Percentiles rank a stretch among this genome's conserved stretches.
Evolutionary conservation across 805 yeast species (phyloP).

Genomic region (Nakazawaea peltata): DNA sequence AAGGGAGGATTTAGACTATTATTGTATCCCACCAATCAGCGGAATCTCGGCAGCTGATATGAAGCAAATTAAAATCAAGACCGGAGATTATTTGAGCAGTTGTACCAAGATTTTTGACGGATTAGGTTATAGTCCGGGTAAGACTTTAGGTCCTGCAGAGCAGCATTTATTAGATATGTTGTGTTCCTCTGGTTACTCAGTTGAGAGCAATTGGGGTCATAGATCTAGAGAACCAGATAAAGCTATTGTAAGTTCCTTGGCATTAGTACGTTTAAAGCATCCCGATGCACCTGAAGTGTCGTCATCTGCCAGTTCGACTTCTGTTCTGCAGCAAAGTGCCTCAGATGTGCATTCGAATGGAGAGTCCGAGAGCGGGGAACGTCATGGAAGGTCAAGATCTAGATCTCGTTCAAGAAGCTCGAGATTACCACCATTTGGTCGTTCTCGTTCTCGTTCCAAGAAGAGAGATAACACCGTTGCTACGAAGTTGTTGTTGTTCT

Average conservation of each 20-base stretch:
- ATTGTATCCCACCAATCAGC: constrained; percentile 71
- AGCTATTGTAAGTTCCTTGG: constrained; percentile 79
- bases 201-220: constrained; percentile 75
- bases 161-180: constrained; percentile 93
- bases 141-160: constrained; percentile 78
- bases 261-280: constrained; percentile 52
- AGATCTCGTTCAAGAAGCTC: constrained; percentile 51
- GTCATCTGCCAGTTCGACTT: constrained; percentile 9
- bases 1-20: constrained; percentile 90
- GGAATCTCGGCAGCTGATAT: constrained; percentile 53
- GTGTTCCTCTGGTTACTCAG: constrained; percentile 75
- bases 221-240: constrained; percentile 82
- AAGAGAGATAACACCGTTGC: constrained; percentile 29
- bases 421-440: constrained; percentile 46
- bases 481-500: constrained; percentile 71
- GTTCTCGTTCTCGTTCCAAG: constrained; percentile 40
- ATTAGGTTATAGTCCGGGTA: constrained; percentile 50
- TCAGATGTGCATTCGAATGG: constrained; percentile 10
- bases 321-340: constrained; percentile 14
- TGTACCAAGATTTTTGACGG: constrained; percentile 71
- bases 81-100: constrained; percentile 55
- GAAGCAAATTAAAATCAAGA: constrained; percentile 60
- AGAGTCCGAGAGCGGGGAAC: constrained; percentile 22
- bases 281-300: constrained; percentile 15
- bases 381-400: constrained; percentile 16